A percentile compares a stretch with the other conserved stretches of the same genome.
Conservation (phyloP, 2,329 filamentous ascomycete genomes). For the Diaporthe destruens region DNA sequence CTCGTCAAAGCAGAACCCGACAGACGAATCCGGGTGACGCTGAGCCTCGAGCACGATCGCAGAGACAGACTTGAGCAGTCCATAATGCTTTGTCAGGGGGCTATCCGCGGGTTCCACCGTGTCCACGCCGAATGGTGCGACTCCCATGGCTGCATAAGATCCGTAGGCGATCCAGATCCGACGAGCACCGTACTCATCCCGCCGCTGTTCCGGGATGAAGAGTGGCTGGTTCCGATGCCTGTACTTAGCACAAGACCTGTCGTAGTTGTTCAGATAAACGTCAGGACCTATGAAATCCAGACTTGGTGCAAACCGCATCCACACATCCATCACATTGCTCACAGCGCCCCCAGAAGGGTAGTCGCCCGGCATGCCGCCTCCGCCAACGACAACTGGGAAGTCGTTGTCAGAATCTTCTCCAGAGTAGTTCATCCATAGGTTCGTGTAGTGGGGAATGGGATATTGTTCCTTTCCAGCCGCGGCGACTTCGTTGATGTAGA, state of each 20-base stretch:
- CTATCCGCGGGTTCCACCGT: neutral
- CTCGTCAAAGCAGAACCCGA: constrained; percentile 25
- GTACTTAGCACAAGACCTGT: constrained; percentile 60
- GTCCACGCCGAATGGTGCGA: constrained; percentile 15
- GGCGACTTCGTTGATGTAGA: constrained; percentile 52
- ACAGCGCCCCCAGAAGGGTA: constrained; percentile 61
- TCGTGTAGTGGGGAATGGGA: constrained; percentile 51
- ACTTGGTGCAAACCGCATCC: constrained; percentile 56
- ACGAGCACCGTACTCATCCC: constrained; percentile 60
- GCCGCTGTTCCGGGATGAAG: constrained; percentile 65
- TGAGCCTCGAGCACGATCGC: constrained; percentile 17
- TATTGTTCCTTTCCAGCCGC: constrained; percentile 52
- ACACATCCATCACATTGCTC: constrained; percentile 58
- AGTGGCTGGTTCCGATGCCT: constrained; percentile 58
- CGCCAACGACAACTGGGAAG: constrained; percentile 52
- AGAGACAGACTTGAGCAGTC: constrained; percentile 15
- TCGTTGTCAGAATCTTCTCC: constrained; percentile 49
- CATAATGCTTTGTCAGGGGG: constrained; percentile 3
- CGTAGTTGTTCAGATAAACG: constrained; percentile 45
- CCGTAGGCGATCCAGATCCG: constrained; percentile 55
- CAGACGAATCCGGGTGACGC: neutral
- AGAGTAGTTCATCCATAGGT: constrained; percentile 53
- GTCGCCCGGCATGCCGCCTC: constrained; percentile 51
- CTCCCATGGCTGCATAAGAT: neutral
- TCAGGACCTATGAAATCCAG: constrained; percentile 50